Evolutionary conservation across 78 protist species (phyloP), one percentile per base, ranked within the genome.

Genomic region (Cavenderia fasciculata): DNA sequence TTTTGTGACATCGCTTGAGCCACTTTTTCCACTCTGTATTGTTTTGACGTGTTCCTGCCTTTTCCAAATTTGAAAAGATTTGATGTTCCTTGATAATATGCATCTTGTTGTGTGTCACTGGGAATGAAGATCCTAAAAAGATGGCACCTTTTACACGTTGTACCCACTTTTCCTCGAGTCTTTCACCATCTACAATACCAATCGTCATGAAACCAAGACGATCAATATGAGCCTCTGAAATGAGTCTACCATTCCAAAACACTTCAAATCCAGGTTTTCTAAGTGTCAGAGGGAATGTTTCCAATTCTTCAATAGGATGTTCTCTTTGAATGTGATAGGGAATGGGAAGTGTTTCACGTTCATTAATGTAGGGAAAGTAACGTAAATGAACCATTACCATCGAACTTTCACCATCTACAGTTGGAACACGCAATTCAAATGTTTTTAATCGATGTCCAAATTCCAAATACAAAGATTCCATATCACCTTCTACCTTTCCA

Each of bases 91-190:
- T 75, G n/a, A 87, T 68, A 10, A 87, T 87, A 27, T 87, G 85
- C 59, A 75, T 87, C 72, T 87, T 87, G 73, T 74, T 87, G n/a
- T 87, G 93, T 21, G 85, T 87, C 16, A 87, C 93, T 7, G 93
- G 93, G 47, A 87, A 87, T 10, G 59, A 74, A 3, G 86, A 74
- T 5, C 59, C 65, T 29, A 87, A 61, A 77, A 74, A 87, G 1
- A 87, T 25, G 18, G 85, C 57, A 12, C 93, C 93, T 5, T 74
- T 68, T 0, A 87, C 86, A 21, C 93, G 29, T 65, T 72, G 86
- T 5, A 51, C 38, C 65, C 75, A 87, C 29, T 56, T 87, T 11
- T 68, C 93, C 12, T 87, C 86, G 23, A 87, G 56, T 12, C 51
- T 72, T 10, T 49, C 73, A 0, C 69, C 76, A 25, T 65, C 93